Percentiles rank a stretch among this genome's conserved stretches.
These are phyloP conservation scores for Suillus decipiens DNA, from an alignment of 768 basidiomycete genomes.

Conservation along the genomic window DNA sequence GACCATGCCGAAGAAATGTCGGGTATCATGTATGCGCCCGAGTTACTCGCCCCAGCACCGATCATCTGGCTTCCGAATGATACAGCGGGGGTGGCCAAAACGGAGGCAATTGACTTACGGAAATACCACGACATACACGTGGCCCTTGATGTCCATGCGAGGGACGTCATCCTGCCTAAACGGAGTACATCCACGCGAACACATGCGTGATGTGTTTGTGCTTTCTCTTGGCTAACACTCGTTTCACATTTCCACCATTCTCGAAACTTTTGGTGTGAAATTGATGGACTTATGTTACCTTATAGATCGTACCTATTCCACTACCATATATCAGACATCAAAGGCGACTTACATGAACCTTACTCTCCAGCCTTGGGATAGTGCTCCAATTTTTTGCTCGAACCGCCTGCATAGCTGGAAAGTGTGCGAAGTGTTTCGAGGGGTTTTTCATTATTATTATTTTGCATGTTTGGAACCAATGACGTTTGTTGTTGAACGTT, in stretches of 20 bases:
- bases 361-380: not conserved
- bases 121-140: constrained; percentile 72
- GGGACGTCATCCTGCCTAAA: constrained; percentile 51
- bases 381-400: not conserved
- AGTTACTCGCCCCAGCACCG: constrained; percentile 74
- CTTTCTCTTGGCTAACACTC: not conserved
- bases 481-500: constrained; percentile 1
- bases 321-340: constrained; percentile 4
- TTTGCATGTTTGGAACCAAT: not conserved
- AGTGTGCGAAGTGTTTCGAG: not conserved
- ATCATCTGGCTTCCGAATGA: constrained; percentile 89
- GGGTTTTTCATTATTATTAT: not conserved
- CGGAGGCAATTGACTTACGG: constrained; percentile 75
- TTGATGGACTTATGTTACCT: constrained; percentile 5
- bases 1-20: constrained; percentile 80
- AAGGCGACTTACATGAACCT: not conserved
- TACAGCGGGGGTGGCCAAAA: constrained; percentile 66
- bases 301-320: constrained; percentile 13
- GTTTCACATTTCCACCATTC: not conserved
- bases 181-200: constrained; percentile 14
- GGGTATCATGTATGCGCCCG: constrained; percentile 79
- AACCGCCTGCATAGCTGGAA: not conserved
- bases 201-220: constrained; percentile 3
- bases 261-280: not conserved
- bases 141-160: constrained; percentile 64